Evolutionary conservation across 768 basidiomycete species (phyloP), one percentile per base, ranked within the genome.

Genomic region (Leucocoprinus leucothites): DNA sequence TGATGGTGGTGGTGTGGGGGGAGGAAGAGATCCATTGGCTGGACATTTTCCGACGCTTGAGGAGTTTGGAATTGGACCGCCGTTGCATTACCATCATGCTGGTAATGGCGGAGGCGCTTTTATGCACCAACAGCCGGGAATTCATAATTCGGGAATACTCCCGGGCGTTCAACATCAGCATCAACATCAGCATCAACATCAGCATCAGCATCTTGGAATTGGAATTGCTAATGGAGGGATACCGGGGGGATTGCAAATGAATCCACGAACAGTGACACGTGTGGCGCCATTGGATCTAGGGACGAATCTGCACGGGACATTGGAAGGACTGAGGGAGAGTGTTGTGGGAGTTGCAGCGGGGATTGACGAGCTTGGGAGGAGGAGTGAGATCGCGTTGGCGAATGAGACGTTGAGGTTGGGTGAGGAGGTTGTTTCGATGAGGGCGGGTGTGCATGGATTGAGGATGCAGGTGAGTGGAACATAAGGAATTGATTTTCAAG

Each of bases 351-450:
- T 61, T 25, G 47, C 60, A 14, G 45, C 60, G 40, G 50, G 47
- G 22, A 50, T 61, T 5, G 60, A 58, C 3, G 51, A 52, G 14
- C 47, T 61, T 6, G 51, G 56, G 22, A 50, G 54, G 41, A 58
- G 58, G 48, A 58, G 54, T 28, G 60, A 61, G 36, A 36, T 61
- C 21, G 60, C 60, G 13, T 42, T 61, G 46, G 53, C 54, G 19
- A 87, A 89, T 60, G 90, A 93, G 67, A 80, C 81, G 44, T 74
- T 88, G 64, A 74, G 89, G 58, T 69, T 86, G 57, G 84, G 82
- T 42, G 90, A 93, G 60, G 90, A 93, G 65, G 75, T 89, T 28
- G 81, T 82, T 61, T 82, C 84, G 19, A 63, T 93, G 47, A 78
- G 86, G 48, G 86, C 80, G 21, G 82, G 77, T 48, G 74, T 91